phyloP scores from a whole-genome alignment of 2,329 filamentous ascomycete genomes.

The Aspergillus novoparasiticus region DNA sequence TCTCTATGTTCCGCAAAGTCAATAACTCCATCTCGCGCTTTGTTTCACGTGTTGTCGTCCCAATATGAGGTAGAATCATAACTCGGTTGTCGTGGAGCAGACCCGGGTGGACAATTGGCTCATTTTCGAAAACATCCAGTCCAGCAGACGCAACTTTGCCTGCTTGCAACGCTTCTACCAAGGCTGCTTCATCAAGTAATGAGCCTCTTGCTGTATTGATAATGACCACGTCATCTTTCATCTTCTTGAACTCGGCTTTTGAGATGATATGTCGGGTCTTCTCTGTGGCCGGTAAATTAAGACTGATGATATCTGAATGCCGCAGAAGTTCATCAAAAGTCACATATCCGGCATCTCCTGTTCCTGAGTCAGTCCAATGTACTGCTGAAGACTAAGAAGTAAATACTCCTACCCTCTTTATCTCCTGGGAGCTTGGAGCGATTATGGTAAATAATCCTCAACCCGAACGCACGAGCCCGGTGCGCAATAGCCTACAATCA shows the following conservation, averaged over 20 bases:
- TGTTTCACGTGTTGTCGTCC: background rate
- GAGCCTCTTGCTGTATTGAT: constrained; percentile 39
- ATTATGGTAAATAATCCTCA: background rate
- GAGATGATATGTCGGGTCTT: background rate
- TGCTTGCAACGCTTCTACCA: background rate
- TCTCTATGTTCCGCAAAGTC: background rate
- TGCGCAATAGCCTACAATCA: background rate
- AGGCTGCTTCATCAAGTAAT: constrained; percentile 21
- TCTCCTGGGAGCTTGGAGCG: background rate
- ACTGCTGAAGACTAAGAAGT: background rate
- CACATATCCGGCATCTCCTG: background rate
- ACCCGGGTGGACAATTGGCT: background rate
- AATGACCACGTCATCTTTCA: constrained; percentile 40
- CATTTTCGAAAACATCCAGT: background rate
- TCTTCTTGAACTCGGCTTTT: constrained; percentile 18
- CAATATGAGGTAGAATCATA: background rate
- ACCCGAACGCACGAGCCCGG: background rate
- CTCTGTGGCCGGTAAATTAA: background rate
- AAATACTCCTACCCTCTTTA: background rate
- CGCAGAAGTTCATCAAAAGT: background rate
- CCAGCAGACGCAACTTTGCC: constrained; percentile 1
- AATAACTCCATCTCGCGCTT: background rate
- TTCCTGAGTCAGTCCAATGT: background rate
- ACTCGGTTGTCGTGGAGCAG: background rate
- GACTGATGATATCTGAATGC: background rate